phyloP scores from a whole-genome alignment of 352 stramenopile genomes.

The Lagenidium giganteum region DNA sequence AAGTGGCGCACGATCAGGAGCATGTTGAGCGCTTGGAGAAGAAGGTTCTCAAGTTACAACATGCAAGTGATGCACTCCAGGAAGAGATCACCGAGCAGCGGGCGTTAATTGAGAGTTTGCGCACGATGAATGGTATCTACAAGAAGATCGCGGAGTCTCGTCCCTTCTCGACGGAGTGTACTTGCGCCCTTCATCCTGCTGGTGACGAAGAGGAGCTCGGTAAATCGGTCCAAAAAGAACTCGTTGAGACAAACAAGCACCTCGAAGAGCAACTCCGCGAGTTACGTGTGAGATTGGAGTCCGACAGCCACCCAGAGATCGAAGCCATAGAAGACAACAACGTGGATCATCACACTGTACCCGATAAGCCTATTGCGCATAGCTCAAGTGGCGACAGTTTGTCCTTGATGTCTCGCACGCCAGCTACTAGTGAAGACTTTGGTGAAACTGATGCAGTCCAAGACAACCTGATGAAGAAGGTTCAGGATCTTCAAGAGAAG shows the following conservation, averaged over 20 bases:
- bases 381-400: neutral
- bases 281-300: neutral
- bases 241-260: constrained; percentile 15
- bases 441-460: constrained; percentile 1
- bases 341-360: neutral
- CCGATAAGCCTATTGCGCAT: too few species aligned
- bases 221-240: constrained; percentile 11
- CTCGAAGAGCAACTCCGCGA: constrained; percentile 13
- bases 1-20: constrained; percentile 26
- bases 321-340: constrained; percentile 13
- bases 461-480: constrained; percentile 5
- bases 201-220: constrained; percentile 6
- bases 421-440: constrained; percentile 4
- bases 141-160: constrained; percentile 31
- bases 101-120: constrained; percentile 57
- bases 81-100: constrained; percentile 65
- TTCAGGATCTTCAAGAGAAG: constrained; percentile 18
- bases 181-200: constrained; percentile 6
- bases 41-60: constrained; percentile 44
- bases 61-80: constrained; percentile 40
- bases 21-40: constrained; percentile 59
- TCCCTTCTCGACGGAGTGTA: constrained; percentile 23
- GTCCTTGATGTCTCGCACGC: neutral
- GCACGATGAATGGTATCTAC: constrained; percentile 15
- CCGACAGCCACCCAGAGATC: neutral